Evolutionary conservation across 2,329 filamentous ascomycete species (phyloP).

Genomic region (Aspergillus sp.): DNA sequence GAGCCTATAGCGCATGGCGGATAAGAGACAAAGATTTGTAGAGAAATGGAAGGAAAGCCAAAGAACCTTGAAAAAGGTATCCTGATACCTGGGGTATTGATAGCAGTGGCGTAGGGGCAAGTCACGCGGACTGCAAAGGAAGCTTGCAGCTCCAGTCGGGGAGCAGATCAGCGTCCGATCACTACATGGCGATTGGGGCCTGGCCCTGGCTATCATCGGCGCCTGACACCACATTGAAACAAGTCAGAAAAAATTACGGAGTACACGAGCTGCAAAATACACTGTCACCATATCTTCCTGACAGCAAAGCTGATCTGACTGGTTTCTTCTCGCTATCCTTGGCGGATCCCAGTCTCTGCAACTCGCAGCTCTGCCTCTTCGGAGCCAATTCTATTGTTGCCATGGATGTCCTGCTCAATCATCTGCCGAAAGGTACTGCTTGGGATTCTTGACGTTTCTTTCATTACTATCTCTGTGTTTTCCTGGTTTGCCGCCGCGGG

Average conservation of each 20-base stretch:
- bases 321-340: neutral
- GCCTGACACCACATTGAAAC: constrained; percentile 21
- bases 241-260: neutral
- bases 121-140: constrained; percentile 20
- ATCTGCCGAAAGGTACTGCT: neutral
- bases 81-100: no score
- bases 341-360: constrained; percentile 15
- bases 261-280: neutral
- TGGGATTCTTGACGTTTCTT: no score
- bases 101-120: constrained; percentile 1
- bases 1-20: no score
- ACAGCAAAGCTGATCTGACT: constrained; percentile 4
- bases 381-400: neutral
- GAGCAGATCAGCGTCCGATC: constrained; percentile 21
- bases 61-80: no score
- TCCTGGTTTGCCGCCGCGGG: constrained; percentile 12
- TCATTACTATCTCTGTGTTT: neutral
- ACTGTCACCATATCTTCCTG: neutral
- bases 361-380: neutral
- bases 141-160: constrained; percentile 7
- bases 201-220: constrained; percentile 15
- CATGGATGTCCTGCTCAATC: constrained; percentile 12
- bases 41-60: no score
- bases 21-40: no score
- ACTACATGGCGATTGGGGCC: constrained; percentile 24